Evolutionary conservation across 495 filamentous ascomycete genomes (phyloP).

Genomic region (Pyronema omphalodes): DNA sequence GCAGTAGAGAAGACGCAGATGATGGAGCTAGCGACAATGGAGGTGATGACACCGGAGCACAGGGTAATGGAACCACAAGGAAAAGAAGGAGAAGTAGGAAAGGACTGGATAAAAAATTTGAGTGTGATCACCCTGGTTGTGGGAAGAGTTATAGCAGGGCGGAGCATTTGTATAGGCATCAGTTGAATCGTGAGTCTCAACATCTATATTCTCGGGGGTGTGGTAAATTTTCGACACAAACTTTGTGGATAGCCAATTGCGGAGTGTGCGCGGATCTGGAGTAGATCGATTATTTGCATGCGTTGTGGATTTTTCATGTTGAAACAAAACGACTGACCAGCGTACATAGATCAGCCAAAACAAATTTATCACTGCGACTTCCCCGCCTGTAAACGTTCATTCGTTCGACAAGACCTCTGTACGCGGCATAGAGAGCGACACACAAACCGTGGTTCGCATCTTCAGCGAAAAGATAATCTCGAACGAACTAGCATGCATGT

Average conservation of each 20-base stretch:
- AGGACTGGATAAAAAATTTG: slow-evolving; percentile 83
- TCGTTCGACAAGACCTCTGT: slow-evolving; percentile 89
- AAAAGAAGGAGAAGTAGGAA: slow-evolving; percentile 75
- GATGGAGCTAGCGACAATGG: slow-evolving; percentile 24
- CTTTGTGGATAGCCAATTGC: neutral
- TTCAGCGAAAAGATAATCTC: slow-evolving; percentile 72
- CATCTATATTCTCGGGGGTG: neutral
- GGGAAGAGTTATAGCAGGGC: slow-evolving; percentile 93
- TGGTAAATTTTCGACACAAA: neutral
- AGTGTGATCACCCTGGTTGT: slow-evolving; percentile 74
- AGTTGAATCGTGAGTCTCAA: slow-evolving; percentile 64
- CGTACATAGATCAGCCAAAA: slow-evolving; percentile 53
- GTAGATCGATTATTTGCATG: neutral
- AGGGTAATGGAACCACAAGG: slow-evolving; percentile 27
- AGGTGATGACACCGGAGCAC: slow-evolving; percentile 20
- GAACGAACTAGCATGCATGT: slow-evolving; percentile 2
- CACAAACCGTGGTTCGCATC: slow-evolving; percentile 83
- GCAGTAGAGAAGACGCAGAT: slow-evolving; percentile 21
- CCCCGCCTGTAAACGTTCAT: slow-evolving; percentile 72
- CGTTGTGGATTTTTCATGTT: neutral
- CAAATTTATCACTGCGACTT: slow-evolving; percentile 93
- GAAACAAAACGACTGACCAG: neutral
- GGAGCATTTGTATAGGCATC: slow-evolving; percentile 91
- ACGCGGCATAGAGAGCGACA: slow-evolving; percentile 86
- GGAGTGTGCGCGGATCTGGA: neutral